These are phyloP conservation scores for Fusarium virguliforme DNA, from an alignment of 2,329 filamentous ascomycete genomes.

Conservation along the genomic window DNA sequence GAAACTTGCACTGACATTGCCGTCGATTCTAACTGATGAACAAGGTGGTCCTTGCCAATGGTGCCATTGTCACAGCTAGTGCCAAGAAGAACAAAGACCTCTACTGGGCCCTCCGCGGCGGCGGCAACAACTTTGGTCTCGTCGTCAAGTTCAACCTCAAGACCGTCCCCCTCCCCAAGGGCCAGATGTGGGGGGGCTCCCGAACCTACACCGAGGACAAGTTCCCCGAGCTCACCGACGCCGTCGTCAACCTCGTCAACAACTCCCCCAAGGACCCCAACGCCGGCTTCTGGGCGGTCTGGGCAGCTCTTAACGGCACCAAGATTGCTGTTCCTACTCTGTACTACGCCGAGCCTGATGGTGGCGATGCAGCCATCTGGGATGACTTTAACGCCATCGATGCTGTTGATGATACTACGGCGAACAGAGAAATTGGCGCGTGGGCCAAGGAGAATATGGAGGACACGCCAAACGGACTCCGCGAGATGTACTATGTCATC, in stretches of 20 bases:
- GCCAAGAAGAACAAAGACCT: slow-evolving; percentile 56
- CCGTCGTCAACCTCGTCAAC: slow-evolving; percentile 50
- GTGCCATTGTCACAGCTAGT: slow-evolving; percentile 23
- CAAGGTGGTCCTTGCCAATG: slow-evolving; percentile 35
- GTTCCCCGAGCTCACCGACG: slow-evolving; percentile 52
- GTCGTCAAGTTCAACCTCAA: slow-evolving; percentile 38
- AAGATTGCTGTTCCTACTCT: slow-evolving; percentile 49
- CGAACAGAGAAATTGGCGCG: background rate
- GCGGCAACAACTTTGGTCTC: slow-evolving; percentile 53
- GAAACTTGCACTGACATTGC: background rate
- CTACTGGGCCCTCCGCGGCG: slow-evolving; percentile 61
- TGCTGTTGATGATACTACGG: slow-evolving; percentile 23
- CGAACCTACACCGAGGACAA: slow-evolving; percentile 52
- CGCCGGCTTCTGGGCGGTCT: slow-evolving; percentile 26
- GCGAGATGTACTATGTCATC: slow-evolving; percentile 31
- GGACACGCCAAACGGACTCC: slow-evolving; percentile 19
- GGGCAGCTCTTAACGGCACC: background rate
- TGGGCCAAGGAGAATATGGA: slow-evolving; percentile 22
- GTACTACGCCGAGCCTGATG: slow-evolving; percentile 57
- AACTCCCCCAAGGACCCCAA: slow-evolving; percentile 31
- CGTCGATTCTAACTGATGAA: background rate
- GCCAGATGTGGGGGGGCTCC: slow-evolving; percentile 47
- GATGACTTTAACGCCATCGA: slow-evolving; percentile 56
- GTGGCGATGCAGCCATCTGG: slow-evolving; percentile 55
- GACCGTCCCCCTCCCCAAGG: slow-evolving; percentile 20